Evolutionary conservation across 1,284 basidiomycete species (phyloP).

Genomic region (Tilletia walkeri): DNA sequence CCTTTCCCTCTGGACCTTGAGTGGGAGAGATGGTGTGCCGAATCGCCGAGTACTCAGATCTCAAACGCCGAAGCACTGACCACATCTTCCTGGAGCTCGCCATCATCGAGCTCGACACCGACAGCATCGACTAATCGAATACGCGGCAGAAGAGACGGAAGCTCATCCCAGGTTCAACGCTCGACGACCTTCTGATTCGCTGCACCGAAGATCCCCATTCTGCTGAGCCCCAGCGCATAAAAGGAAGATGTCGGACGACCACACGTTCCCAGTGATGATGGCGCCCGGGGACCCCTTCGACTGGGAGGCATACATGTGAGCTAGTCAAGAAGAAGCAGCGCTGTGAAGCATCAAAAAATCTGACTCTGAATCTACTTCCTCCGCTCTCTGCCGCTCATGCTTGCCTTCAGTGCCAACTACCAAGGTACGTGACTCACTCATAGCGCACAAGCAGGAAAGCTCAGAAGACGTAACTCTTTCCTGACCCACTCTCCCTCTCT

Average conservation of each 20-base stretch:
- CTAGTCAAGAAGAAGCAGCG: background rate
- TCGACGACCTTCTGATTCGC: background rate
- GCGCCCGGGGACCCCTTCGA: conserved; percentile 35
- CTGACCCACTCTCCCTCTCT: background rate
- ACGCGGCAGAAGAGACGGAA: background rate
- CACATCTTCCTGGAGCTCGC: background rate
- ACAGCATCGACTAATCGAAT: background rate
- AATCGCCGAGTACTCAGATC: no score
- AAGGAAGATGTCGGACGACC: conserved; percentile 6
- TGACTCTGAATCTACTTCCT: background rate
- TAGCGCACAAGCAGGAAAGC: background rate
- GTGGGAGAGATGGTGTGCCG: no score
- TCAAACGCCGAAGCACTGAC: background rate
- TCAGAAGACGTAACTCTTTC: no score
- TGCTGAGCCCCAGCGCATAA: background rate
- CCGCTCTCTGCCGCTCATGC: background rate
- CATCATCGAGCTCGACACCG: background rate
- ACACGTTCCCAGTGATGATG: conserved; percentile 8
- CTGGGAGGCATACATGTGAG: conserved; percentile 45
- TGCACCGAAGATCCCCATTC: no score
- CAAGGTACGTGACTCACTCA: conserved; percentile 20
- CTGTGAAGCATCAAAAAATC: background rate
- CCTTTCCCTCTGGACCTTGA: no score
- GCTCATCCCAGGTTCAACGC: background rate
- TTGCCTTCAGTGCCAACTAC: conserved; percentile 24